Evolutionary conservation across 106 monocot species (phyloP), one percentile per base, ranked within the genome.

Genomic region (Ottelia alismoides): DNA sequence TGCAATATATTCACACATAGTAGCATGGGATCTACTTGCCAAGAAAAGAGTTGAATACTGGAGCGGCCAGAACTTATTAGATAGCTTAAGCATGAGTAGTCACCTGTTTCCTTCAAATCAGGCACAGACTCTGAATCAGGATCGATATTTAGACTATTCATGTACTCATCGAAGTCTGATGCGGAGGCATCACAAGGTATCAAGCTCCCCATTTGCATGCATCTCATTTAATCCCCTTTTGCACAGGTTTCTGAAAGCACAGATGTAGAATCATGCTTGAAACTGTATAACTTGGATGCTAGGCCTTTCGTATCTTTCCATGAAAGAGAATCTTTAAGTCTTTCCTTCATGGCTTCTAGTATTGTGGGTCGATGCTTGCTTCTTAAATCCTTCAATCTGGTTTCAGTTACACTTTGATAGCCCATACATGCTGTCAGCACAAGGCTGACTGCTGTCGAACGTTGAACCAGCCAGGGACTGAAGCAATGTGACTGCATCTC

Each of bases 361-460:
- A 88, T 60, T 26, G 69, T 59, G 31, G 88, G 84, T 35, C 88
- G 75, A 62, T 84, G 81, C 52, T 88, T 84, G 53, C 65, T 56
- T 54, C 94, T 77, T 14, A 88, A 62, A 11, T 84, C 78, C 48
- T 66, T 58, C 66, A 94, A 30, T 61, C 44, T 81, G 28, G 21
- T 47, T 71, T 94, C 94, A 76, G 62, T 76, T 28, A 94, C 76
- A 60, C 52, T 28, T 57, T 84, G 94, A 68, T 76, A 88, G 52
- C 88, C 94, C 88, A 94, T 88, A 53, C 84, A 94, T 62, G 94
- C 94, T 63, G 76, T 88, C 63, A 94, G 53, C 3, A 94, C 94
- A 66, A 94, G n/a, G 78, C 43, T 88, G 94, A 52, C 94, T 94
- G 55, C 88, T 88, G 54, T 94, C 94, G 50, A 94, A 94, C 20